Evolutionary conservation across 257 asterid genomes (phyloP), one percentile per base, ranked within the genome.

Genomic region (Echium plantagineum): DNA sequence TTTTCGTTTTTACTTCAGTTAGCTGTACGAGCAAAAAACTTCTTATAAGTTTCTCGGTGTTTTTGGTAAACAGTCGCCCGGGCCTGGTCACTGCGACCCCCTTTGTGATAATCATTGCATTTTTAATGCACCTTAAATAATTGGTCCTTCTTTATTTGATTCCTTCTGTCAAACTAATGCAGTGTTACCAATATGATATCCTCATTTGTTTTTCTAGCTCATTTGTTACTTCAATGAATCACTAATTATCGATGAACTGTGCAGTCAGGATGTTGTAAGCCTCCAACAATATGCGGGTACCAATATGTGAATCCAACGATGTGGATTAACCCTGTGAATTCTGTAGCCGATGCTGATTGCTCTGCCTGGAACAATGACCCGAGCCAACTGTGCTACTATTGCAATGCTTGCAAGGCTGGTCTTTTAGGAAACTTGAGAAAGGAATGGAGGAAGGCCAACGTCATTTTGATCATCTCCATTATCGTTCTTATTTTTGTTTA

Each of bases 211-310:
- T n/a, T 55, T 55, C 20, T 5, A 3, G n/a, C 3, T 15, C 19
- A 15, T 15, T 49, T 4, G 6, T 49, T 49, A 49, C 8, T 49
- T 49, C 20, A 15, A 15, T 15, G 18, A 32, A 12, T 26, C 7
- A 2, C 18, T 55, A 15, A 28, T 19, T n/a, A 1, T 4, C 4
- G 20, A 9, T 10, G 9, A 17, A 32, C 9, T 28, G 26, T 66
- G 54, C 79, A 89, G 97, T 82, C 97, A 1, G 97, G 97, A 17
- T 89, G 97, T 67, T 89, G 97, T 63, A 89, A 89, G 73, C 97
- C 97, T 19, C 91, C 97, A 19, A 75, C 81, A 52, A 32, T 74
- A 21, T 89, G 97, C 54, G 95, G 91, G 18, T 80, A 57, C 74
- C 91, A 89, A 60, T 86, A 72, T 42, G 68, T 82, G 46, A 75